These are phyloP conservation scores for Lyophyllum semitale DNA, from an alignment of 768 basidiomycete genomes.

Conservation along the genomic window DNA sequence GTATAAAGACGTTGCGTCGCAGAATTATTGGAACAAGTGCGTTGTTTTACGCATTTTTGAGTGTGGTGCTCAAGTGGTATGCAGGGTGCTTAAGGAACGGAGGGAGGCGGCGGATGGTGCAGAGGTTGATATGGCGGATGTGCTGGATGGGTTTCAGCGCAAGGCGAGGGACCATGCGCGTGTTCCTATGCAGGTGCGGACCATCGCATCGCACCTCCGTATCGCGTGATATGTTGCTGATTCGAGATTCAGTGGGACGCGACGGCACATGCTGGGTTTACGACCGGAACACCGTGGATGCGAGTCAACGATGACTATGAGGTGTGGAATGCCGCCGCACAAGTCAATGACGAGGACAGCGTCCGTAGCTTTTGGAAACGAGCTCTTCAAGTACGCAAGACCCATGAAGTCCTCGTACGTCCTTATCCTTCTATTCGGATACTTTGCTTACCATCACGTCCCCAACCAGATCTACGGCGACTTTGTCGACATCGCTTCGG, in stretches of 20 bases:
- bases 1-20: slow-evolving; percentile 69
- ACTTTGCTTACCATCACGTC: neutral
- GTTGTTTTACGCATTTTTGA: slow-evolving; percentile 18
- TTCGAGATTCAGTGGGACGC: slow-evolving; percentile 52
- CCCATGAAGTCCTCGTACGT: slow-evolving; percentile 54
- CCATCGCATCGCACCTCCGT: slow-evolving; percentile 1
- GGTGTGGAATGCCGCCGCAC: slow-evolving; percentile 56
- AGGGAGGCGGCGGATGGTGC: slow-evolving; percentile 30
- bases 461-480: slow-evolving; percentile 57
- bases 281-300: slow-evolving; percentile 72
- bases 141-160: slow-evolving; percentile 55
- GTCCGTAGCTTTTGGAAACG: slow-evolving; percentile 64
- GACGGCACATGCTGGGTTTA: slow-evolving; percentile 61
- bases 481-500: slow-evolving; percentile 49
- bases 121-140: slow-evolving; percentile 61
- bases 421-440: neutral
- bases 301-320: slow-evolving; percentile 67
- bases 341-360: slow-evolving; percentile 50
- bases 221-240: neutral
- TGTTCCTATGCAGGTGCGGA: slow-evolving; percentile 64
- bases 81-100: slow-evolving; percentile 42
- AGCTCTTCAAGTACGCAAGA: slow-evolving; percentile 54
- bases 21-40: slow-evolving; percentile 60
- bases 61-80: neutral
- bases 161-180: slow-evolving; percentile 76